These are phyloP conservation scores for Hanseniaspora lachancei DNA, from an alignment of 805 yeast species.

Conservation along the genomic window DNA sequence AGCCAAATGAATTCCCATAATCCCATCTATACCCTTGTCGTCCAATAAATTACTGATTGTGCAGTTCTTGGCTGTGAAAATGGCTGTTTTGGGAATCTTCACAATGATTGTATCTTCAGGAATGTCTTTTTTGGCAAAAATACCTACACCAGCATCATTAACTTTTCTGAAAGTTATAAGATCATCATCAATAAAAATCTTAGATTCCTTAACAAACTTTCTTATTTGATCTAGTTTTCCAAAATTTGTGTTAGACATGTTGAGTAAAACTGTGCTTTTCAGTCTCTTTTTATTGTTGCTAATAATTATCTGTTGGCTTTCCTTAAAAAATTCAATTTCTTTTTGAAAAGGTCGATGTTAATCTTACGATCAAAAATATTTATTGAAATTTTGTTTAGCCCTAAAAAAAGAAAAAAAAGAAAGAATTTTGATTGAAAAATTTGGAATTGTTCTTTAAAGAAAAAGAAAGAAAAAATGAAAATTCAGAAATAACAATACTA, in stretches of 20 bases:
- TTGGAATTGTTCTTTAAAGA: too few relatives aligned
- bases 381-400: too few relatives aligned
- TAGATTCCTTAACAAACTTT: slow-evolving; percentile 43
- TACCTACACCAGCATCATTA: slow-evolving; percentile 56
- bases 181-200: slow-evolving; percentile 40
- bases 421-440: too few relatives aligned
- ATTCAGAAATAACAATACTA: too few relatives aligned
- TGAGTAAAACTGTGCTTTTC: too few relatives aligned
- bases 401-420: too few relatives aligned
- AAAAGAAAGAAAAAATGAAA: too few relatives aligned
- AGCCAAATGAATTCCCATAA: slow-evolving; percentile 52
- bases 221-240: slow-evolving; percentile 25
- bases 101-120: slow-evolving; percentile 33
- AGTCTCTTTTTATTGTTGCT: too few relatives aligned
- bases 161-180: slow-evolving; percentile 35
- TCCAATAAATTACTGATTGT: slow-evolving; percentile 51
- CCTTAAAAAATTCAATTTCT: neutral
- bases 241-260: slow-evolving; percentile 26
- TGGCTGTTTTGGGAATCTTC: slow-evolving; percentile 47
- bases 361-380: too few relatives aligned
- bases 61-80: slow-evolving; percentile 47
- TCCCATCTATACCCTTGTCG: slow-evolving; percentile 50
- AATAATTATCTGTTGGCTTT: neutral
- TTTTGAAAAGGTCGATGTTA: too few relatives aligned
- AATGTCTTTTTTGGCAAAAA: slow-evolving; percentile 40